Evolutionary conservation across 306 rosid genomes (phyloP), one percentile per base, ranked within the genome.

Genomic region (Vigna hirtella): DNA sequence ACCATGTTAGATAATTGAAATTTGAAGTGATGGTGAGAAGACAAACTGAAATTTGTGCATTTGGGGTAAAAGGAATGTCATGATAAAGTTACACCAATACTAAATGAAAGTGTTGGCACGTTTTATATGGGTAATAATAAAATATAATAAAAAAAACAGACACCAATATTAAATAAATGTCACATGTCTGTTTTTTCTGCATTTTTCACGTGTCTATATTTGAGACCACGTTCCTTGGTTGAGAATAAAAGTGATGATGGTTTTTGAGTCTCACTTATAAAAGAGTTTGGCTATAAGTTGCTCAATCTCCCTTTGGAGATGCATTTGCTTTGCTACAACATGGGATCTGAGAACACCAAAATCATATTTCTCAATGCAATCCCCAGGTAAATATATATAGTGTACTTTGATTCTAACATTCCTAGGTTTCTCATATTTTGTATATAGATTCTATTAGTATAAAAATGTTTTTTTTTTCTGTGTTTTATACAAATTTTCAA

Each of bases 221-320:
- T 10, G 72, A 77, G 84, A 75, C 57, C 96, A 91, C 87, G 90
- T 91, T 87, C 89, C 57, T 67, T 74, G 96, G 96, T 78, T 82
- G 85, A 84, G 81, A 89, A 76, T 80, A 36, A 85, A 89, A 81
- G 88, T 47, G 75, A 36, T 55, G 64, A 58, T 55, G 64, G 55
- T 68, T 76, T 82, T 78, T 79, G 20, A 55, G 81, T 70, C 50
- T 73, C 76, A 11, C 74, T 18, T 82, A 66, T 81, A 77, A 77
- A 85, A 83, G 87, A 85, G 74, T 36, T 74, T 48, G 70, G 62
- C 72, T 65, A 64, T 51, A 70, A 77, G 72, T 79, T 61, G 72
- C 79, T 66, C 75, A 78, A 83, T 87, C 51, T 14, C 72, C 74
- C 71, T 73, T 72, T 16, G 24, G 82, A 62, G 70, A 62, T 64